These are phyloP conservation scores for Cylindrotheca closterium DNA, from an alignment of 108 stramenopile genomes.

Conservation along the genomic window DNA sequence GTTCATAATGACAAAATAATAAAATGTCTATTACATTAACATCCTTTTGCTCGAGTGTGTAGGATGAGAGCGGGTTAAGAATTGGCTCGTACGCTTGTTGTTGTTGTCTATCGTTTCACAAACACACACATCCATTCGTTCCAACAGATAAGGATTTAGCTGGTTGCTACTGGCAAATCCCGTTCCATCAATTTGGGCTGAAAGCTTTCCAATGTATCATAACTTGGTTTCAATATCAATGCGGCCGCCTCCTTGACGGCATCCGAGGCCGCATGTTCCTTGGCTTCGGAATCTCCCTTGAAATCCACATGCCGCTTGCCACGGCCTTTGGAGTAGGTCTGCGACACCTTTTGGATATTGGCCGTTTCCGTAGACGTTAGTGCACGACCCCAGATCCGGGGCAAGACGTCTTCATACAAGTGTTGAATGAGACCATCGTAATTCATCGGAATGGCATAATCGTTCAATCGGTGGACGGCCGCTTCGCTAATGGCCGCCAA, in stretches of 20 bases:
- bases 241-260: conserved; percentile 54
- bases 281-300: conserved; percentile 61
- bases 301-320: conserved; percentile 48
- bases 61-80: no score
- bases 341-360: conserved; percentile 53
- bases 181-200: conserved; percentile 6
- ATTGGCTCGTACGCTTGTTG: no score
- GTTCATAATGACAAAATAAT: no score
- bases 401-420: conserved; percentile 45
- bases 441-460: conserved; percentile 65
- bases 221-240: conserved; percentile 55
- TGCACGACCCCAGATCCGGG: conserved; percentile 45
- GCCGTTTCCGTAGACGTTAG: conserved; percentile 60
- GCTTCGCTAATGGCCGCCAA: conserved; percentile 75
- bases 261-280: conserved; percentile 56
- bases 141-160: no score
- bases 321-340: conserved; percentile 77
- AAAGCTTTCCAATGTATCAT: conserved; percentile 38
- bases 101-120: no score
- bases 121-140: no score
- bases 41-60: no score
- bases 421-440: conserved; percentile 51
- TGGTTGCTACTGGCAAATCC: no score
- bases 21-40: background rate
- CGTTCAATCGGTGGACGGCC: conserved; percentile 44